phyloP scores from a whole-genome alignment of 257 asterid genomes.

The Cinchona pubescens region DNA sequence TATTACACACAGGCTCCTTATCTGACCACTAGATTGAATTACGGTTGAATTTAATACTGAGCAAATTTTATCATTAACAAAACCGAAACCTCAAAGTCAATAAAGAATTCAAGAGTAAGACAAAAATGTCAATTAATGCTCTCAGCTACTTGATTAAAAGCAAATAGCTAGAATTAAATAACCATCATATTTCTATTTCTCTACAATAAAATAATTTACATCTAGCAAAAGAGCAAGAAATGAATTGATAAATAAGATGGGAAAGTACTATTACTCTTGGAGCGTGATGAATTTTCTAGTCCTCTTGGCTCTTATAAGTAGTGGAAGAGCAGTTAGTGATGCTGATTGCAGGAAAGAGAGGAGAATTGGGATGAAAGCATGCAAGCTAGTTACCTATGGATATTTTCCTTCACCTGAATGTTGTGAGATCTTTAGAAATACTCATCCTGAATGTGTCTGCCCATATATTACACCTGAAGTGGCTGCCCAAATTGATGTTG shows the following conservation, averaged over 20 bases:
- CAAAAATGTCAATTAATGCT: too few species aligned
- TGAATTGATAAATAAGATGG: not conserved
- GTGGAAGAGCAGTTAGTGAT: not conserved
- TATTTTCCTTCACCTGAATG: constrained; percentile 6
- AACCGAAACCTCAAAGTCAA: too few species aligned
- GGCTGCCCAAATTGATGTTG: constrained; percentile 6
- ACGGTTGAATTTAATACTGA: too few species aligned
- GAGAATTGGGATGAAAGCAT: constrained; percentile 3
- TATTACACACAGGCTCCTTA: too few species aligned
- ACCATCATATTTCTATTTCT: too few species aligned
- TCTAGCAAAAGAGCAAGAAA: too few species aligned
- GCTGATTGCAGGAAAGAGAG: constrained; percentile 15
- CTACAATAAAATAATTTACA: too few species aligned
- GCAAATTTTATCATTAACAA: too few species aligned
- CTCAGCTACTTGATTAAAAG: too few species aligned
- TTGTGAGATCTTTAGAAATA: constrained; percentile 6
- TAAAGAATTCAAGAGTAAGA: too few species aligned
- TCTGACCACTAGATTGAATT: too few species aligned
- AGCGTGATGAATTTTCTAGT: not conserved
- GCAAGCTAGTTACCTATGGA: not conserved
- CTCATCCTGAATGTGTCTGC: constrained; percentile 19
- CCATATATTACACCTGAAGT: constrained; percentile 9
- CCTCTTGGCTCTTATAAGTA: not conserved
- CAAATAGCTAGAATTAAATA: too few species aligned
- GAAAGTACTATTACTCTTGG: not conserved